A percentile compares a stretch with the other conserved stretches of the same genome.
Evolutionary conservation across 2,329 filamentous ascomycete genomes (phyloP).

Genomic region (Penicillium aurantiogriseum): DNA sequence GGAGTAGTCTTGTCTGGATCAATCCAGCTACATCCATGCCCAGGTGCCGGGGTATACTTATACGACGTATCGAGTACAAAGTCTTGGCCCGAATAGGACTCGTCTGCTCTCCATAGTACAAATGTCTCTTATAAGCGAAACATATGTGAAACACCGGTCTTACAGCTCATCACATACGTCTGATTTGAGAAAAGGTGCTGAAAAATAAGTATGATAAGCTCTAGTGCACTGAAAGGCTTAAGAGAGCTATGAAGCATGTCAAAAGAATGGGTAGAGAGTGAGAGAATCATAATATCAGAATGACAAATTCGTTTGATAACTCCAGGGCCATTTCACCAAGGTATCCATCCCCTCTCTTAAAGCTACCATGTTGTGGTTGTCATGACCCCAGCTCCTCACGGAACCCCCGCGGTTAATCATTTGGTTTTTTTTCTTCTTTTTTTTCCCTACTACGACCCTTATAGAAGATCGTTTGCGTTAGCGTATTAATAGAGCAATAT

Average conservation of each 20-base stretch:
- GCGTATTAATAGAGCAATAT: neutral
- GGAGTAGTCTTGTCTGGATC: neutral
- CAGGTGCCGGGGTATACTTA: neutral
- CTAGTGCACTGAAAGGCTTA: neutral
- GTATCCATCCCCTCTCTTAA: neutral
- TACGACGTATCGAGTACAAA: neutral
- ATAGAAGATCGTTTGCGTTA: too few relatives aligned
- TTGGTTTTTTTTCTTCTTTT: too few relatives aligned
- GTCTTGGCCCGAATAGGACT: neutral
- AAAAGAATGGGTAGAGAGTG: too few relatives aligned
- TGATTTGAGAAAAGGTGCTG: neutral
- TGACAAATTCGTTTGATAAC: neutral
- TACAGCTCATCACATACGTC: neutral
- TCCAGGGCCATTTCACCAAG: neutral
- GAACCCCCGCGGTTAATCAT: neutral
- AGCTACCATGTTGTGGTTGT: neutral
- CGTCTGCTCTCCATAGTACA: neutral
- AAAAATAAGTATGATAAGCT: neutral
- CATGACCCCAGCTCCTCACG: too few relatives aligned
- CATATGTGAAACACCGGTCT: neutral
- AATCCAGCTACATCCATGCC: neutral
- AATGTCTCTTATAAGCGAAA: neutral
- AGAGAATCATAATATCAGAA: neutral
- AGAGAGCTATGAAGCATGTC: neutral
- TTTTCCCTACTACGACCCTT: accelerated